Base-by-base conservation (phyloP, 2,329 filamentous ascomycete genomes). In the Fusarium tanahbumbuense region DNA sequence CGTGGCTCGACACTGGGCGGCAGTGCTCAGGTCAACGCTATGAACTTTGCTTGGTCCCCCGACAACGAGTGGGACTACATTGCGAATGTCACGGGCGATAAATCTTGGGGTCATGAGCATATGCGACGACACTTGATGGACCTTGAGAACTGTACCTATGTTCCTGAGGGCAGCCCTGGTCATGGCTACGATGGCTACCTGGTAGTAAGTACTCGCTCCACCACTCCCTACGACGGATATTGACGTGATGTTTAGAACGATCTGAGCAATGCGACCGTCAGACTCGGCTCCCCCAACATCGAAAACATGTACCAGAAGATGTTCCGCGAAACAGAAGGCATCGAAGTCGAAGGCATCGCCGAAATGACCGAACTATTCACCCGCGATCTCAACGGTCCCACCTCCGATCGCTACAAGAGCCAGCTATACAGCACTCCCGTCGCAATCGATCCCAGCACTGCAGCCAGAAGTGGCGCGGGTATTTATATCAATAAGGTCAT, bases 41-140 rank as follows among this genome's bases (percentile, higher is more conserved):
- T 63, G 57, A 62, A 55, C 27, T 63, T 63, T 32, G 16, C 27
- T 2, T 63, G 46, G 57, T 56, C 41, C 0, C 47, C 60, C 1
- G 60, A 63, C 5, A 47, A 62, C 0, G 57, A 63, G 12, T 63
- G 57, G 60, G 47, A 63, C 15, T 42, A 62, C 7, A 63, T 63
- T 3, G 46, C 57, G 1, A 63, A 63, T 3, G 2, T 62, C 0
- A 63, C 60, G 0, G 41, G 58, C 0, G 57, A 63, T 13, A 9
- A 45, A 0, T 28, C 47, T 3, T 63, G 40, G 60, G 60, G 42
- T 1, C 58, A 63, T 9, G 22, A 62, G 4, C 47, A 63, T 8
- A 63, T 63, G 57, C 46, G 57, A 3, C 47, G 32, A 0, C 58
- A 62, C 6, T 4, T 63, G 1, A 56, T 16, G 18, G 16, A 47